Percentiles rank a stretch among this genome's conserved stretches.
phyloP scores from a whole-genome alignment of 2,329 filamentous ascomycete genomes.

The Thermoascus crustaceus region DNA sequence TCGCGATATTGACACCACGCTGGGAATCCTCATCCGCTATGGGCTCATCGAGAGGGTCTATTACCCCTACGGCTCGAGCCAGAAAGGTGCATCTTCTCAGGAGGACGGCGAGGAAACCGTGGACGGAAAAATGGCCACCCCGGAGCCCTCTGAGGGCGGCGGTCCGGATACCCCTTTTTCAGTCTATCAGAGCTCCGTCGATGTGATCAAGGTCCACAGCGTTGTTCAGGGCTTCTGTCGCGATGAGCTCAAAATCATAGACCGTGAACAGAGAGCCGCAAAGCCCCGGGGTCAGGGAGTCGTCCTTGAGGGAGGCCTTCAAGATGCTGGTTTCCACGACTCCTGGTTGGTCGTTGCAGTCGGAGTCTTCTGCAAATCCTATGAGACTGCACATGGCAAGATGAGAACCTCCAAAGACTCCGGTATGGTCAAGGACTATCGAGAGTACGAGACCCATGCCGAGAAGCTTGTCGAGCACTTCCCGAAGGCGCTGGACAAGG shows the following conservation, averaged over 20 bases:
- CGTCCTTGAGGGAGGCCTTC: constrained; percentile 5
- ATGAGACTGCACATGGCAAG: constrained; percentile 31
- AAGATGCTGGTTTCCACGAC: constrained; percentile 29
- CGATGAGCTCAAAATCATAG: constrained; percentile 36
- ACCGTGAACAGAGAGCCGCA: constrained; percentile 17
- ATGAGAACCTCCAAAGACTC: constrained; percentile 30
- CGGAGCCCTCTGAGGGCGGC: constrained; percentile 26
- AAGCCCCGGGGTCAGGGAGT: constrained; percentile 1
- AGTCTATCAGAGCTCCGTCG: constrained; percentile 27
- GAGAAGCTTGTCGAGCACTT: constrained; percentile 33
- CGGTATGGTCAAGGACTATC: constrained; percentile 38
- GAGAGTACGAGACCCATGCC: constrained; percentile 41
- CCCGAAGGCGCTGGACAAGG: constrained; percentile 21
- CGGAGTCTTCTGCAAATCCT: constrained; percentile 35
- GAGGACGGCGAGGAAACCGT: constrained; percentile 15
- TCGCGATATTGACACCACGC: constrained; percentile 38
- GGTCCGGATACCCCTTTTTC: constrained; percentile 28
- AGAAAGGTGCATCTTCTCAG: constrained; percentile 11
- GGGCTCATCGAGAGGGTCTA: constrained; percentile 37
- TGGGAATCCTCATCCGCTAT: constrained; percentile 38
- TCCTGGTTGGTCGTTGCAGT: constrained; percentile 38
- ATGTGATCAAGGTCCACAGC: constrained; percentile 41
- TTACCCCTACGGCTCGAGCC: constrained; percentile 21
- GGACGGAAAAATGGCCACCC: constrained; percentile 15
- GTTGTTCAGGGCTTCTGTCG: constrained; percentile 42